Base-by-base conservation (phyloP, 2,329 filamentous ascomycete species). In the Monilinia laxa region DNA sequence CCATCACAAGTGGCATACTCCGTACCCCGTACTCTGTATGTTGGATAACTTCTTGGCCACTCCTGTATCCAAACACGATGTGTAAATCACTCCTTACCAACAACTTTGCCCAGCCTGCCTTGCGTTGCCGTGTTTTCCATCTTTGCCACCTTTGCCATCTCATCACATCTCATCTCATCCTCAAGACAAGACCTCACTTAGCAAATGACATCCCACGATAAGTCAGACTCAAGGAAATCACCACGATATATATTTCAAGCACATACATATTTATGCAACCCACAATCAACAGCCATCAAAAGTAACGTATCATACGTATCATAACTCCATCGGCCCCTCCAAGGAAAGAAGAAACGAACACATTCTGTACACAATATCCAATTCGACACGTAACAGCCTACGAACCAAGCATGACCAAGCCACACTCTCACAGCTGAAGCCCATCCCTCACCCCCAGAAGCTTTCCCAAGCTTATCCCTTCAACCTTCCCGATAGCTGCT, bases 301-400 rank as follows among this genome's bases (percentile, higher is more conserved):
- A 5, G 31, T 35, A 35, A 35, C 31, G 1, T 35, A 35, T 47
- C 14, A 7, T 7, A 47, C 42, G 16, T 20, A 20, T 20, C 40
- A 28, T 45, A 35, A 35, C 31, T 35, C 5, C 55, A 58, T 45
- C 18, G 25, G 55, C 56, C 56, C 25, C 56, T 47, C 42, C 18
- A 45, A 58, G n/a, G 6, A 28, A 58, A 45, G n/a, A 12, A 51
- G 2, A 51, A 12, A 51, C 18, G 1, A 20, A 51, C 28, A 28
- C 4, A 28, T 28, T 28, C 28, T 28, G 28, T 28, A 51, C 47
- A 23, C 40, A 6, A 31, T 18, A 12, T 31, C 31, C 11, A n/a
- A 59, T 23, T 51, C 45, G 45, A 51, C 57, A 60, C 57, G 45
- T 51, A 60, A 51, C 45, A 60, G 45, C 57, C 57, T 51, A 60